phyloP scores from a whole-genome alignment of 371 early-diverging fungal species.

The Choanephora cucurbitarum region DNA sequence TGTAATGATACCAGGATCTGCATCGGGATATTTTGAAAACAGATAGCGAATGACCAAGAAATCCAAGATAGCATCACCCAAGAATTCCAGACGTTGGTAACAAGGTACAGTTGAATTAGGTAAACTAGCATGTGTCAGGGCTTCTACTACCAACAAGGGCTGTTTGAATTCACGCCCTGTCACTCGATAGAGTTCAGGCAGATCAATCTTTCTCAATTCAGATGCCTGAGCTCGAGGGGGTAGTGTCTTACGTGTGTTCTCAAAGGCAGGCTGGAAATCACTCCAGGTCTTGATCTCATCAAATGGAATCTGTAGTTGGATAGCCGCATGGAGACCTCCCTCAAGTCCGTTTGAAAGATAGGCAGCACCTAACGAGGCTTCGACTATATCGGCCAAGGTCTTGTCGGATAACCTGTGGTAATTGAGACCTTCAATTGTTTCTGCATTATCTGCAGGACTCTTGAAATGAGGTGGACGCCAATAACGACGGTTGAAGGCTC shows the following conservation, averaged over 20 bases:
- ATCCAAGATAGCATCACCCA: conserved; percentile 94
- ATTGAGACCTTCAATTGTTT: conserved; percentile 31
- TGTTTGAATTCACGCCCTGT: conserved; percentile 76
- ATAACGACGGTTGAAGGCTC: conserved; percentile 65
- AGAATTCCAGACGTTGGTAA: conserved; percentile 92
- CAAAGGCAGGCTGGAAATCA: conserved; percentile 46
- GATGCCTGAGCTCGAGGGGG: conserved; percentile 34
- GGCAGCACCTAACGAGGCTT: conserved; percentile 87
- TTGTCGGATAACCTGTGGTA: conserved; percentile 73
- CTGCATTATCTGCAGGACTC: conserved; percentile 35
- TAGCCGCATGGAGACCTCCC: conserved; percentile 64
- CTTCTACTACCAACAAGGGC: conserved; percentile 69
- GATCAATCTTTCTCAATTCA: conserved; percentile 29
- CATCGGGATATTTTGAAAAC: conserved; percentile 58
- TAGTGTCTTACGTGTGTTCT: conserved; percentile 26
- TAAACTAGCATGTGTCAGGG: conserved; percentile 84
- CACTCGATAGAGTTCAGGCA: conserved; percentile 46
- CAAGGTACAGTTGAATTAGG: conserved; percentile 60
- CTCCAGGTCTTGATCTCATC: conserved; percentile 55
- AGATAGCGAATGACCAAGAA: conserved; percentile 77
- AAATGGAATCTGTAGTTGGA: conserved; percentile 59
- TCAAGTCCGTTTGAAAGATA: conserved; percentile 62
- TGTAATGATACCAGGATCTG: conserved; percentile 71
- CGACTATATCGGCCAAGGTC: conserved; percentile 87
- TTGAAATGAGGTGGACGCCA: conserved; percentile 64